A percentile compares a stretch with the other conserved stretches of the same genome.
Evolutionary conservation across 2,329 filamentous ascomycete genomes (phyloP).

Genomic region (Gaeumannomyces sp.): DNA sequence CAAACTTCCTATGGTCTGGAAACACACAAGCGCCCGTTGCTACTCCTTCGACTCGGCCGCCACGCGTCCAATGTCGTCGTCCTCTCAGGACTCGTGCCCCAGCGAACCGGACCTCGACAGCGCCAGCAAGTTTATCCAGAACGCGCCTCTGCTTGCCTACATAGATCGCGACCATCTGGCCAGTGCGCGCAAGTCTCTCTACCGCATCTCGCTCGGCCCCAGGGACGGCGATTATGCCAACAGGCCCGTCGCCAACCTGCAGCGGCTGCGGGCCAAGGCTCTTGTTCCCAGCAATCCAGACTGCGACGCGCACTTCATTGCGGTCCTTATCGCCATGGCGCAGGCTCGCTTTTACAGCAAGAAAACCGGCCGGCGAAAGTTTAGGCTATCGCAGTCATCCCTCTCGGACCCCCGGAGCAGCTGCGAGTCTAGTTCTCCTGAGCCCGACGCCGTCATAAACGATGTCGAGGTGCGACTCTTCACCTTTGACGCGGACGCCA

Average conservation of each 20-base stretch:
- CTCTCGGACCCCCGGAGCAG: not conserved
- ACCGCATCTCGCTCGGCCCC: constrained; percentile 37
- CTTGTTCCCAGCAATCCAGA: constrained; percentile 42
- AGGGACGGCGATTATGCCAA: constrained; percentile 31
- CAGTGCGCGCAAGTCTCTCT: constrained; percentile 40
- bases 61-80: constrained; percentile 28
- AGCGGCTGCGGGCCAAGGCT: constrained; percentile 38
- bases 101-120: constrained; percentile 13
- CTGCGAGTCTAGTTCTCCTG: not conserved
- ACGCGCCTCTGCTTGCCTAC: constrained; percentile 37
- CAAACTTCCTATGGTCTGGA: constrained; percentile 46
- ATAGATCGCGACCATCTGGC: constrained; percentile 41
- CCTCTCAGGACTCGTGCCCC: constrained; percentile 9
- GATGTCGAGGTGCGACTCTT: constrained; percentile 46
- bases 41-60: constrained; percentile 29
- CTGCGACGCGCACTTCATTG: constrained; percentile 47
- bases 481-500: constrained; percentile 40
- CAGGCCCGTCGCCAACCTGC: constrained; percentile 40
- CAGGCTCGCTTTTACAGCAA: constrained; percentile 45
- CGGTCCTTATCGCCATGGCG: constrained; percentile 49
- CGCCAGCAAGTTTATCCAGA: constrained; percentile 13
- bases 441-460: constrained; percentile 26
- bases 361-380: not conserved
- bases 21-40: constrained; percentile 23
- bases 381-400: not conserved